Base-by-base conservation (phyloP, 495 filamentous ascomycete species). In the Cairneyella variabilis region DNA sequence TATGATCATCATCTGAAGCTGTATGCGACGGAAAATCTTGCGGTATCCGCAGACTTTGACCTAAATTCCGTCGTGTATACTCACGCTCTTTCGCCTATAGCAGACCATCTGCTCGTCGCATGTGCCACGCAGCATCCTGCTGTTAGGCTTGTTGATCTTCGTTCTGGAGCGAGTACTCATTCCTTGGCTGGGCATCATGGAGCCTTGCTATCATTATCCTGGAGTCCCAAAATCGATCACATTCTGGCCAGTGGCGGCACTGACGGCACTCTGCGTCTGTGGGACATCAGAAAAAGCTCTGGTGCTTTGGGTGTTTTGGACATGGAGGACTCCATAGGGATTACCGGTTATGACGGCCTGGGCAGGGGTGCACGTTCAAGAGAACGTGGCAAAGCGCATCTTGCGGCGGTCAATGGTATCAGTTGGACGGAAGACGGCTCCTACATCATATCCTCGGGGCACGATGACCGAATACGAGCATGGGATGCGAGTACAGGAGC, bases 1-100 rank as follows among this genome's bases (percentile, higher is more conserved):
- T 90, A 89, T 64, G 91, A 96, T 65, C 83, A 87, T 53, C 88
- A 83, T 3, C 74, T 96, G 27, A 91, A 91, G 65, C 70, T 91
- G 2, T 96, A 85, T 62, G 81, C 85, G 8, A 82, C 89, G 0
- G 76, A 83, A 32, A 73, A 77, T 55, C 68, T 89, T 44, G 20
- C 70, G 53, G 21, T 77, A 56, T 72, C 85, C 55, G 82, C 77
- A 44, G 81, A 84, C 7, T 95, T 95, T 60, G 75, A 80, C 38
- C 77, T 95, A 1, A 77, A 79, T 16, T 83, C 80, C 11, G 84
- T 86, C 11, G 75, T 89, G 0, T 89, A 91, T 64, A 79, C 85
- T 0, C 89, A 93, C 65, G 83, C 84, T 3, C 71, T 86, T 27
- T 91, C 88, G 0, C 83, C 87, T 42, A 85, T 83, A 56, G 87